Evolutionary conservation across 1,284 basidiomycete species (phyloP), one percentile per base, ranked within the genome.

Genomic region (Pisolithus thermaeus): DNA sequence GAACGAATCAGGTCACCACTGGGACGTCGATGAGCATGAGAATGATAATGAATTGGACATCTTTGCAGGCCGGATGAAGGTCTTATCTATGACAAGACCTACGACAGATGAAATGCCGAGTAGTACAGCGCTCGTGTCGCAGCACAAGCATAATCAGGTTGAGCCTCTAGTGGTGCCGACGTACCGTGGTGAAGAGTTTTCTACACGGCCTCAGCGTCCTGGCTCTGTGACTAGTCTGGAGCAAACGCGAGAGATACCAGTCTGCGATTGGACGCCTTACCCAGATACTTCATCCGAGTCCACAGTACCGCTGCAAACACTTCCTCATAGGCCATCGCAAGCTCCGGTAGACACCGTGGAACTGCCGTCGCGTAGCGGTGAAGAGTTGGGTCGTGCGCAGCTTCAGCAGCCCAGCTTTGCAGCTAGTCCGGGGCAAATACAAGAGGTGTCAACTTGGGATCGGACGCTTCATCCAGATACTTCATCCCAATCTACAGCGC

Each of bases 41-140:
- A 71, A 61, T 20, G 60, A 63, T 48, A 76, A 77, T 27, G 69
- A 69, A 4, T 70, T 85, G 7, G 70, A 75, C 0, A 80, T 84
- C 38, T 78, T 83, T 57, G 78, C 81, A 3, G 83, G 83, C 3
- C 76, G 77, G 52, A 80, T 78, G 0, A 73, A 78, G 12, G 76
- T 84, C 46, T 73, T 84, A 9, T 76, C 73, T 28, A 59, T 66
- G 43, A 69, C 65, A 59, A 65, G 66, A 50, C 39, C 47, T 25
- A 51, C 59, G 27, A 42, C 40, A 23, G 57, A 57, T 23, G 30
- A 55, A 23, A 51, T 48, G 32, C 38, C 14, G 16, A 42, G 18
- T 16, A 27, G 40, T 22, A 4, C 40, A 23, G 22, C 3, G 3
- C 40, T 23, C 11, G 40, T 23, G 7, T 8, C 8, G 23, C 40